Conservation (phyloP, 441 rosid species). For the Arabidopsis lyrata region DNA sequence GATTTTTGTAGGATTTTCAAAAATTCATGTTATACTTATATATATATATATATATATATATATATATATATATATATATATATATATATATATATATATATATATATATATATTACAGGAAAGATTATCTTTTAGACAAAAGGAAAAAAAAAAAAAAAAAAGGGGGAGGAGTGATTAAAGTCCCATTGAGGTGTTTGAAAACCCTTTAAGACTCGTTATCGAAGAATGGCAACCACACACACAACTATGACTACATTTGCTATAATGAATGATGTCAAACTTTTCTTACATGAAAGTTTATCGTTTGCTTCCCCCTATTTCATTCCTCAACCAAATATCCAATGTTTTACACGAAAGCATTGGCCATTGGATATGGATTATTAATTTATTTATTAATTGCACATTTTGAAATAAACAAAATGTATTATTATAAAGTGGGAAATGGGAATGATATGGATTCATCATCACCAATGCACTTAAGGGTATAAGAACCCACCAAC, state of each 20-base stretch:
- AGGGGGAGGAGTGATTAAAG: too few species aligned
- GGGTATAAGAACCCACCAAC: constrained; percentile 26
- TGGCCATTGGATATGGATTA: too few species aligned
- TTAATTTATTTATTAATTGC: not conserved
- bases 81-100: too few species aligned
- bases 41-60: too few species aligned
- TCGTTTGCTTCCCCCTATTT: not conserved
- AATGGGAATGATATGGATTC: constrained; percentile 28
- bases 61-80: too few species aligned
- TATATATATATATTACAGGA: not conserved
- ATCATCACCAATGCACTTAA: constrained; percentile 41
- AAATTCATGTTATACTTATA: too few species aligned
- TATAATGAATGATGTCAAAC: not conserved
- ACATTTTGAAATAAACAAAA: not conserved
- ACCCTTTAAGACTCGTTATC: not conserved
- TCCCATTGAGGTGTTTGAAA: not conserved
- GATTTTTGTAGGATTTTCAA: not conserved
- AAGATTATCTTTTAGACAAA: not conserved
- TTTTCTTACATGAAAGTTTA: not conserved
- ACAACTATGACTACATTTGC: not conserved
- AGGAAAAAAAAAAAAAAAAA: not conserved
- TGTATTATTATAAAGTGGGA: not conserved
- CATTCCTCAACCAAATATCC: not conserved
- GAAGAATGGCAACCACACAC: not conserved
- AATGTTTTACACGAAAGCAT: not conserved